phyloP scores from a whole-genome alignment of 164 flowering plant genomes.

The Nymphaea colorata region DNA sequence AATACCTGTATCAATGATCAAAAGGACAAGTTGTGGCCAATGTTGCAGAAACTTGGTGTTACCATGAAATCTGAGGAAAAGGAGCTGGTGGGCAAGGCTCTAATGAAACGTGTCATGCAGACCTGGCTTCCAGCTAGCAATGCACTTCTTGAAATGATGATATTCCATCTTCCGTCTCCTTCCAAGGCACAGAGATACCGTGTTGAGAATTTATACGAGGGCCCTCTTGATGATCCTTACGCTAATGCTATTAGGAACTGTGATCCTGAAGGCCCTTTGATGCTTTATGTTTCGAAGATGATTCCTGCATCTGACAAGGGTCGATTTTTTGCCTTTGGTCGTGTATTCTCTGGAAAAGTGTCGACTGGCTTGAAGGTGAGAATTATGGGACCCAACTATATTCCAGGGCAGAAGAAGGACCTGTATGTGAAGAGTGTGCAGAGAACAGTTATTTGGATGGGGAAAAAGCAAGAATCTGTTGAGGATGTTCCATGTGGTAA shows the following conservation, averaged over 20 bases:
- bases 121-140: conserved; percentile 22
- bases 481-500: conserved; percentile 34
- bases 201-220: conserved; percentile 27
- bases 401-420: conserved; percentile 25
- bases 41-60: conserved; percentile 22
- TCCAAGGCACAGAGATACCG: conserved; percentile 21
- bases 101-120: conserved; percentile 31
- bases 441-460: conserved; percentile 31
- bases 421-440: conserved; percentile 25
- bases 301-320: conserved; percentile 30
- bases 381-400: conserved; percentile 26
- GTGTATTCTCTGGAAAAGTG: conserved; percentile 24
- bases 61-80: conserved; percentile 23
- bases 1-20: conserved; percentile 27
- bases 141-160: conserved; percentile 27
- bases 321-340: conserved; percentile 26
- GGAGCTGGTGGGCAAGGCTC: conserved; percentile 19
- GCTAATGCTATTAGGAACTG: conserved; percentile 25
- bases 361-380: conserved; percentile 24
- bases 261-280: conserved; percentile 24
- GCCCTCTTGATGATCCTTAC: conserved; percentile 22
- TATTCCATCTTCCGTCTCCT: conserved; percentile 28
- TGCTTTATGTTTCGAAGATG: conserved; percentile 28
- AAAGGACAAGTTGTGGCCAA: conserved; percentile 24
- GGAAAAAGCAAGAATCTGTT: conserved; percentile 26